Evolutionary conservation across 2,329 filamentous ascomycete species (phyloP).

Genomic region (Fusarium ramigenum): DNA sequence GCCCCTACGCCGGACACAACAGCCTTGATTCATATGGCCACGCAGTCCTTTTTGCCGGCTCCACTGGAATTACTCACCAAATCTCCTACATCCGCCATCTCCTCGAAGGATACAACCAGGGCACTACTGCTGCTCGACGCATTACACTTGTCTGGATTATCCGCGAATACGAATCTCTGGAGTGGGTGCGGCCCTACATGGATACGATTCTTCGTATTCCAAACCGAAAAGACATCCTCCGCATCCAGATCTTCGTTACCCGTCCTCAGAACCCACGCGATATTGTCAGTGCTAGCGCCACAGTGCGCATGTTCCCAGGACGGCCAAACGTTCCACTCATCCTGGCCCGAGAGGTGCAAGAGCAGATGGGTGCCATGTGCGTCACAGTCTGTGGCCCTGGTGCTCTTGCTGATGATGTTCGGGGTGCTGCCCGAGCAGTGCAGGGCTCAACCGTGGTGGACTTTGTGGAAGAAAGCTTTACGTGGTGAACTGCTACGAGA

Average conservation of each 20-base stretch:
- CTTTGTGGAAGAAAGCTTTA: constrained; percentile 82
- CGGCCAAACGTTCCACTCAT: constrained; percentile 84
- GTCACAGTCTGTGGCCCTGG: constrained; percentile 85
- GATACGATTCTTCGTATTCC: constrained; percentile 79
- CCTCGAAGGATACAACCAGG: constrained; percentile 72
- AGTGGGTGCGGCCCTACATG: constrained; percentile 93
- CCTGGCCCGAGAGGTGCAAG: constrained; percentile 81
- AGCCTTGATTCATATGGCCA: constrained; percentile 93
- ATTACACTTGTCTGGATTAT: constrained; percentile 93
- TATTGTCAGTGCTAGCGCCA: constrained; percentile 77
- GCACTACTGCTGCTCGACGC: constrained; percentile 81
- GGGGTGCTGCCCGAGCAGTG: constrained; percentile 71
- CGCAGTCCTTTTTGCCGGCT: constrained; percentile 87
- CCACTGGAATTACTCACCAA: constrained; percentile 95
- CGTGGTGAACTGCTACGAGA: constrained; percentile 56
- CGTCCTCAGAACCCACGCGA: constrained; percentile 85
- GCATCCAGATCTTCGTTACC: constrained; percentile 90
- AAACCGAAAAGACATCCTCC: constrained; percentile 81
- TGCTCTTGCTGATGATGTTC: constrained; percentile 78
- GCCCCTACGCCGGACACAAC: constrained; percentile 87
- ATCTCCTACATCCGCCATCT: constrained; percentile 86
- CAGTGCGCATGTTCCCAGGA: constrained; percentile 91
- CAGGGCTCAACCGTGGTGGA: constrained; percentile 74
- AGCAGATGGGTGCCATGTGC: constrained; percentile 87
- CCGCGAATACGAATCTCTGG: constrained; percentile 85